Base-by-base conservation (phyloP, 352 stramenopile species). In the Globisporangium canariense region DNA sequence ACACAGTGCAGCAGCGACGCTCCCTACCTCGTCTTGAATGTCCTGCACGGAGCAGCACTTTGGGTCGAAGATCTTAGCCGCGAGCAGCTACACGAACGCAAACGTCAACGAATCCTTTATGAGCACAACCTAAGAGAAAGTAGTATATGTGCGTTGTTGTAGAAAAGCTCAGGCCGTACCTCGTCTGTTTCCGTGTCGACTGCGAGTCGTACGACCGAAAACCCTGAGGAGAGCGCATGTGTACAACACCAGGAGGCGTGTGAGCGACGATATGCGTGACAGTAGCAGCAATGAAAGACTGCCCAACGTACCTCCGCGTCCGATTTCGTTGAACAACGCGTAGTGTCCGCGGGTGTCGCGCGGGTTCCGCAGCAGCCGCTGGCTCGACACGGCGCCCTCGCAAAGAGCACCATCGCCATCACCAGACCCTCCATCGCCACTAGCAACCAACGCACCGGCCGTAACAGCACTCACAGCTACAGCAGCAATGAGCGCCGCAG, bases 1-100 rank as follows among this genome's bases (percentile, higher is more conserved):
- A 25, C 22, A 25, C 22, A 25, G 22, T 25, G 22, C 22, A 25
- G 22, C 22, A 25, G 22, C 22, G 16, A 36, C 40, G 1, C 34
- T 16, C 4, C 60, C 8, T 58, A 91, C 81, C 71, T 93, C 84
- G 1, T 76, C 62, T 41, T 80, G 66, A 59, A 93, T 91, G 7
- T 83, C 73, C 41, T 88, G 69, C 36, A 65, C 65, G 2, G 84
- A 91, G 28, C 68, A 79, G 64, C 56, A 71, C 51, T 85, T 87
- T 13, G 77, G 76, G 52, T 93, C 74, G 50, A 93, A 91, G 60
- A 93, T 87, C 69, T 93, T 93, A 16, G 84, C 81, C 1, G 84
- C 83, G 14, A 87, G 63, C 55, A 71, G 69, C 73, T 83, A 64
- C 34, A 34, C 43, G 47, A 3, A 59, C 49, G n/a, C 8, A 52